Conservation (phyloP, 2,329 filamentous ascomycete genomes). For the Arachnomyces sp. region DNA sequence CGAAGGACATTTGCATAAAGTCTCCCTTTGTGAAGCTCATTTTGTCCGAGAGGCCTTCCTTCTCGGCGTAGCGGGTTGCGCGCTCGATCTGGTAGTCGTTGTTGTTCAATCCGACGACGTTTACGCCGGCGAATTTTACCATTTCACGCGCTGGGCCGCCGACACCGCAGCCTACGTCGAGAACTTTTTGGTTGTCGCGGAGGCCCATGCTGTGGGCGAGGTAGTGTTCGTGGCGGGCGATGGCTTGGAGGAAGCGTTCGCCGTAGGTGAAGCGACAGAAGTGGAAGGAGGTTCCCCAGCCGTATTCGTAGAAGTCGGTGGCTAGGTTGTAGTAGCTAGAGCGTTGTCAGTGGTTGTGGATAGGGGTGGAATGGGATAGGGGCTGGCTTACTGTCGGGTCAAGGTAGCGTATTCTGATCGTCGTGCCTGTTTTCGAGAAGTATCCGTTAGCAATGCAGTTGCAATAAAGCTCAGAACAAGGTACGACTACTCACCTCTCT, state of each 20-base stretch:
- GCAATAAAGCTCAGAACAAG: not conserved
- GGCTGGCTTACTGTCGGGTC: constrained; percentile 72
- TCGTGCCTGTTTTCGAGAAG: constrained; percentile 50
- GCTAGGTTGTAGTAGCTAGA: constrained; percentile 87
- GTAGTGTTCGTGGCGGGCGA: constrained; percentile 96
- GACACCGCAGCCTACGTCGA: constrained; percentile 95
- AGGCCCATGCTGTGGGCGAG: constrained; percentile 83
- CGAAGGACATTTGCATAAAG: constrained; percentile 98
- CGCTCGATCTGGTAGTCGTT: constrained; percentile 98
- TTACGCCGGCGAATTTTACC: constrained; percentile 84
- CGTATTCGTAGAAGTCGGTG: constrained; percentile 95
- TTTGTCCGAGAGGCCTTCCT: constrained; percentile 72
- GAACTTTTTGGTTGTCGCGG: constrained; percentile 75
- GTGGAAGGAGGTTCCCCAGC: constrained; percentile 94
- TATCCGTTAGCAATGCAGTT: constrained; percentile 8
- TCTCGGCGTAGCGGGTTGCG: constrained; percentile 73
- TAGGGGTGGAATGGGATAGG: not conserved
- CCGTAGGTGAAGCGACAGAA: constrained; percentile 87
- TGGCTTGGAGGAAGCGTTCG: constrained; percentile 82
- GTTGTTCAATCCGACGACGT: constrained; percentile 92
- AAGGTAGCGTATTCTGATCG: constrained; percentile 85
- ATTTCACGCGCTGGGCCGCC: constrained; percentile 94
- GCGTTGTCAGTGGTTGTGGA: constrained; percentile 10
- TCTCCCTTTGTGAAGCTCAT: constrained; percentile 87
- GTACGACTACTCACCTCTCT: constrained; percentile 54